Evolutionary conservation across 164 flowering plant genomes (phyloP).

Genomic region (Tetracentron sinense): DNA sequence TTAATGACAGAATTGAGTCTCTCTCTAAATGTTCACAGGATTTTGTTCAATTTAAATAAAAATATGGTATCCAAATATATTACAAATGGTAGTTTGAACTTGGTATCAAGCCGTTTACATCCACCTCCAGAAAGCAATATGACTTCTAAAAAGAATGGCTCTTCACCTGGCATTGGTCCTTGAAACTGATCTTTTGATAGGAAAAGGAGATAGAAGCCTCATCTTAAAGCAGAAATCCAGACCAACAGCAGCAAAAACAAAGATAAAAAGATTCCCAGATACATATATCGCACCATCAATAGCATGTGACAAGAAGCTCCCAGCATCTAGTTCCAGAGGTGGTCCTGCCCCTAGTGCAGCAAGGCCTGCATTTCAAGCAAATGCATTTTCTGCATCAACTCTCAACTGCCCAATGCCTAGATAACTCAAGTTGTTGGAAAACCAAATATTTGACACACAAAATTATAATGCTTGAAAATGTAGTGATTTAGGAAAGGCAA

Average conservation of each 20-base stretch:
- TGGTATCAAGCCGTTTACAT: not conserved
- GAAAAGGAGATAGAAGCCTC: conserved; percentile 66
- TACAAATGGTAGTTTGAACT: not conserved
- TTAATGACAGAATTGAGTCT: too few species aligned
- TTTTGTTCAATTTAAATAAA: too few species aligned
- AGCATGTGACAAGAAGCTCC: conserved; percentile 61
- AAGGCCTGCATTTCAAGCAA: conserved; percentile 54
- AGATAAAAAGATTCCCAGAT: conserved; percentile 55
- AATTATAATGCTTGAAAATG: too few species aligned
- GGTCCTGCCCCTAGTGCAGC: conserved; percentile 56
- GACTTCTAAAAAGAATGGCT: conserved; percentile 2
- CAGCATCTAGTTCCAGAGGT: conserved; percentile 50
- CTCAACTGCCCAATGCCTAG: not conserved
- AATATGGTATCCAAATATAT: not conserved
- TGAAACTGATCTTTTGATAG: conserved; percentile 31
- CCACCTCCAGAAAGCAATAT: not conserved
- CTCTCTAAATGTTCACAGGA: too few species aligned
- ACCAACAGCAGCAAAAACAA: conserved; percentile 65
- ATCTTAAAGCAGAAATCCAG: conserved; percentile 74
- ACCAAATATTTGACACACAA: too few species aligned
- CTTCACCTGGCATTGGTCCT: conserved; percentile 2
- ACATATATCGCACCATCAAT: conserved; percentile 52
- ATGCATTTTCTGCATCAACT: not conserved
- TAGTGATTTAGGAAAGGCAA: not conserved
- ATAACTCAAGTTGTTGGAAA: not conserved